These are phyloP conservation scores for Podospora tetraspora DNA, from an alignment of 495 filamentous ascomycete genomes.

Conservation along the genomic window DNA sequence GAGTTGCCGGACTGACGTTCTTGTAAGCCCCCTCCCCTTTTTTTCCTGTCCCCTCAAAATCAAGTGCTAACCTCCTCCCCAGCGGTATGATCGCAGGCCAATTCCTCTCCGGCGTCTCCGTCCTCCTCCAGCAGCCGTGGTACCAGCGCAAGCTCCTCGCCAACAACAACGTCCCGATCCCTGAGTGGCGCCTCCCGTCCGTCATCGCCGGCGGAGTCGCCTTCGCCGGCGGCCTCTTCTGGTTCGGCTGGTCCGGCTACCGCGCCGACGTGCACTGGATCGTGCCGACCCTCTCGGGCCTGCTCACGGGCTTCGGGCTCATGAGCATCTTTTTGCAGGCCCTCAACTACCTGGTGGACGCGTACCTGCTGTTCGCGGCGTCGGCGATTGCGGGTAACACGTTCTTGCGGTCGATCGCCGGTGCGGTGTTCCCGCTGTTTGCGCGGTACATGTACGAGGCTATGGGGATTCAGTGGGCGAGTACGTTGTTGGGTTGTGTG, in stretches of 20 bases:
- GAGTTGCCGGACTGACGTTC: conserved; percentile 69
- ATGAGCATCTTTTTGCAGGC: conserved; percentile 79
- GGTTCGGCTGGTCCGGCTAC: conserved; percentile 81
- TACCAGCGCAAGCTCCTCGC: conserved; percentile 65
- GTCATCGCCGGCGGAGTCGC: conserved; percentile 70
- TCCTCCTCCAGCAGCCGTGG: conserved; percentile 60
- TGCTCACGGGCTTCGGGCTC: conserved; percentile 54
- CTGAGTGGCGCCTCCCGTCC: conserved; percentile 80
- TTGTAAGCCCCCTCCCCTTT: conserved; percentile 34
- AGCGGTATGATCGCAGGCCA: conserved; percentile 69
- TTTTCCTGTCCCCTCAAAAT: background rate
- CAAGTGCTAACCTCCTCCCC: background rate
- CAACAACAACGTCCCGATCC: conserved; percentile 68
- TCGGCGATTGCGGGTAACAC: conserved; percentile 88
- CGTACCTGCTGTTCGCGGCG: conserved; percentile 84
- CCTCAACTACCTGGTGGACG: conserved; percentile 82
- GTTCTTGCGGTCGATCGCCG: conserved; percentile 72
- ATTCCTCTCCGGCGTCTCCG: conserved; percentile 58
- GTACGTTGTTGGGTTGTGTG: conserved; percentile 70
- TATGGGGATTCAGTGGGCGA: conserved; percentile 72
- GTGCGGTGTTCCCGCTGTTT: conserved; percentile 79
- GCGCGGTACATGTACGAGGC: conserved; percentile 71
- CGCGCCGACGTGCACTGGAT: conserved; percentile 67
- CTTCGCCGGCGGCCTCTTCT: conserved; percentile 75
- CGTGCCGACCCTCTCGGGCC: conserved; percentile 67